Percentiles rank a stretch among this genome's conserved stretches.
phyloP scores from a whole-genome alignment of 176 grass and related monocot species.

The Aechmea fasciata region DNA sequence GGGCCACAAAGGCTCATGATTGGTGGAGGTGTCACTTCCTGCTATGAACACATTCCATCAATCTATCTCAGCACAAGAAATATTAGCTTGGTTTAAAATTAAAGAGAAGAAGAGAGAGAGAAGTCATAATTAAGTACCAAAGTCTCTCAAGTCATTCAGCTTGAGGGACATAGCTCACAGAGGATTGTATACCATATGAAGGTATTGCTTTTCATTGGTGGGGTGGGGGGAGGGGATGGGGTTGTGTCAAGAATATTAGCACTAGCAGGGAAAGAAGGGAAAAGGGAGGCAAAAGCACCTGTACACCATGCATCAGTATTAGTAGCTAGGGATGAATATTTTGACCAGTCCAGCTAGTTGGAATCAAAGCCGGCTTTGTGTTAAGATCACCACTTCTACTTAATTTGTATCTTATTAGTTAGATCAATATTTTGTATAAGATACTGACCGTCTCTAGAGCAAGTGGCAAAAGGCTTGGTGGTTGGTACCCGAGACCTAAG shows the following conservation, averaged over 20 bases:
- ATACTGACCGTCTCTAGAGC: no score
- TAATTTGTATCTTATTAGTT: no score
- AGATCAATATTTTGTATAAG: no score
- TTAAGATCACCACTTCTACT: no score
- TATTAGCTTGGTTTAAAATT: neutral
- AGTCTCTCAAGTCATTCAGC: conserved; percentile 5
- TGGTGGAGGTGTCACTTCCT: conserved; percentile 20
- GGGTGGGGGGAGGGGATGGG: neutral
- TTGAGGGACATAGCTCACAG: neutral
- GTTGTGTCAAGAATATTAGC: neutral
- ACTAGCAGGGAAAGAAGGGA: neutral
- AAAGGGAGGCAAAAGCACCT: neutral
- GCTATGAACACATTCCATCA: conserved; percentile 18
- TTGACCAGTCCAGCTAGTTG: no score
- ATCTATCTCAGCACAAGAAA: neutral
- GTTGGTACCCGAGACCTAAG: no score
- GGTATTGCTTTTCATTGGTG: neutral
- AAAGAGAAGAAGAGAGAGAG: no score
- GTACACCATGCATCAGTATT: neutral
- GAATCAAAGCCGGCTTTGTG: no score
- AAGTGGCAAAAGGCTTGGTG: no score
- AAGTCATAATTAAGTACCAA: no score
- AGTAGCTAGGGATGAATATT: no score
- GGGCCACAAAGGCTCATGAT: conserved; percentile 6
- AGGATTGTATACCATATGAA: neutral